Evolutionary conservation across 441 rosid genomes (phyloP).

Genomic region (Pelargonium myrrhifolium): DNA sequence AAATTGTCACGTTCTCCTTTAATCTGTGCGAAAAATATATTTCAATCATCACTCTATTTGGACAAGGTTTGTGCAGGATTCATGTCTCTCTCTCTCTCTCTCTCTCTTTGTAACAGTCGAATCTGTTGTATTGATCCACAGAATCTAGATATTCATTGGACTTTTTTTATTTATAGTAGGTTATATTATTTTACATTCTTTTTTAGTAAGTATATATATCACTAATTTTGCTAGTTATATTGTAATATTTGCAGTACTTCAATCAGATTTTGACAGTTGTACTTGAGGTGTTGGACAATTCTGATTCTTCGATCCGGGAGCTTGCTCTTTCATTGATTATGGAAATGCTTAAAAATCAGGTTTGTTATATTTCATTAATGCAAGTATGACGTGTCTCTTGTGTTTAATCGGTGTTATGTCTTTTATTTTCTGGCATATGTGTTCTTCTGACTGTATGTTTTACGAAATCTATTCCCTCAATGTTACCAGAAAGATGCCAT

Average conservation of each 20-base stretch:
- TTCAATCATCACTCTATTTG: background rate
- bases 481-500: constrained; percentile 61
- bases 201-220: background rate
- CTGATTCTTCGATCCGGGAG: constrained; percentile 67
- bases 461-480: background rate
- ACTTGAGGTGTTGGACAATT: constrained; percentile 83
- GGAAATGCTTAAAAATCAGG: constrained; percentile 92
- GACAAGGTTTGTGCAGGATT: background rate
- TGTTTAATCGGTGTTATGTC: constrained; percentile 5
- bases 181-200: too few species aligned
- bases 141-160: background rate
- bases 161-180: background rate
- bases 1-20: background rate
- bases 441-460: background rate
- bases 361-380: constrained; percentile 14
- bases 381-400: background rate
- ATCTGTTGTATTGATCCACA: background rate
- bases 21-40: background rate
- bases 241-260: constrained; percentile 58
- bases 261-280: constrained; percentile 94
- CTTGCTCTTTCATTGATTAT: constrained; percentile 63
- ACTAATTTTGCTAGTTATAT: background rate
- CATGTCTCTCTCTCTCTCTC: background rate
- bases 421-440: background rate
- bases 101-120: background rate